Evolutionary conservation across 1,139 yeast species (phyloP).

Genomic region (Hyphopichia pseudoburtonii): DNA sequence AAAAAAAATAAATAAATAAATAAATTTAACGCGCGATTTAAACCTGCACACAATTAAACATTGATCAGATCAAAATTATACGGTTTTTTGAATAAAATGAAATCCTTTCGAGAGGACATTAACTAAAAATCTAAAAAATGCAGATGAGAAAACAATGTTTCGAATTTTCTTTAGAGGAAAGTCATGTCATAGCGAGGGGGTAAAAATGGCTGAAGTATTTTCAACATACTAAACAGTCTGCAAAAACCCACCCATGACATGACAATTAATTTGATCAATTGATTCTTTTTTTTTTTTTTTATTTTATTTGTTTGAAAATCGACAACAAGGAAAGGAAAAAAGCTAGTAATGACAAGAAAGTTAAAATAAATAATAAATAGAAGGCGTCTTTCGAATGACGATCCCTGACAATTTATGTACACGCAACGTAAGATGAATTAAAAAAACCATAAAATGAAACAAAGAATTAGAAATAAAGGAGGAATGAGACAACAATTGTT

Average conservation of each 20-base stretch:
- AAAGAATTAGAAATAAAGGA: not conserved
- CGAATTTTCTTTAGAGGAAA: not conserved
- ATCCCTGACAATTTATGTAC: constrained; percentile 5
- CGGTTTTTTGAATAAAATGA: not conserved
- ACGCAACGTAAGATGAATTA: constrained; percentile 1
- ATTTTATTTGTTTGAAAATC: no score
- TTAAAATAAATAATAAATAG: constrained; percentile 4
- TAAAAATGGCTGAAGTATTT: no score
- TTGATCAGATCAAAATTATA: no score
- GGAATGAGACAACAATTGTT: not conserved
- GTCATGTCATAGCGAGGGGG: no score
- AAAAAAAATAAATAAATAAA: no score
- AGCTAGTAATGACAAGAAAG: no score
- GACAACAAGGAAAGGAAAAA: no score
- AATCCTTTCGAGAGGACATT: constrained; percentile 19
- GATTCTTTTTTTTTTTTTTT: not conserved
- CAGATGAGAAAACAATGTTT: not conserved
- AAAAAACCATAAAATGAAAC: constrained; percentile 3
- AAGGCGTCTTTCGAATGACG: constrained; percentile 7
- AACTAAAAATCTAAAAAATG: constrained; percentile 8
- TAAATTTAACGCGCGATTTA: no score
- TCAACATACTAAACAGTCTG: no score
- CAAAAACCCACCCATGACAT: no score
- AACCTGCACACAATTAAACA: no score
- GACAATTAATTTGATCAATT: no score